Evolutionary conservation across 345 rosid species (phyloP), one percentile per base, ranked within the genome.

Genomic region (Arabidopsis suecica): DNA sequence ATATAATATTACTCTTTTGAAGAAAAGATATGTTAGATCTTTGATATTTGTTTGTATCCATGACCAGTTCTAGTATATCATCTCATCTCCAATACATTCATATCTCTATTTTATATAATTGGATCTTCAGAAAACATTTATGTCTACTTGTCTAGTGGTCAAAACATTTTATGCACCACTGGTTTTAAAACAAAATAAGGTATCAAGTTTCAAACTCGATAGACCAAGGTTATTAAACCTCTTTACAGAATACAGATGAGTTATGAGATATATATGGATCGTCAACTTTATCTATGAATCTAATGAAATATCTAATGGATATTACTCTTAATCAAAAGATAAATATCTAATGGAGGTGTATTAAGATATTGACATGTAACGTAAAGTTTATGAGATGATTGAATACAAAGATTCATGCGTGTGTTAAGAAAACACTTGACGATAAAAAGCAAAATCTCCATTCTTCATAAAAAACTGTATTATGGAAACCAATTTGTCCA

Each of bases 281-380:
- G 5, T 67, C 36, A 28, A 36, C 55, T 59, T 68, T 30, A 69
- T 62, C 44, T 44, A 63, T 34, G 40, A 61, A 37, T 23, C 25
- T 61, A 36, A 25, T 38, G 59, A 77, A 70, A 71, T 64, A 77
- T 64, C 47, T 65, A 38, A 65, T 44, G 16, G 33, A 78, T 28
- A 28, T 4, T 28, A 28, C 32, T 28, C 32, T 28, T 28, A 3
- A 3, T 28, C 32, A 28, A 28, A 3, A 28, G 32, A 28, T 28
- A 77, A 70, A 71, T 64, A 77, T 64, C 47, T 65, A 38, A 65
- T 36, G 23, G 33, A 78, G 32, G 32, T 71, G 41, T 58, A 34
- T 49, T 58, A 47, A 50, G 69, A 78, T 42, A 41, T 28, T 33
- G 81, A 78, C 76, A 72, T 65, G 56, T 51, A 78, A 78, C 81